phyloP scores from a whole-genome alignment of 495 filamentous ascomycete genomes.

The Pseudotulostoma volvatum region DNA sequence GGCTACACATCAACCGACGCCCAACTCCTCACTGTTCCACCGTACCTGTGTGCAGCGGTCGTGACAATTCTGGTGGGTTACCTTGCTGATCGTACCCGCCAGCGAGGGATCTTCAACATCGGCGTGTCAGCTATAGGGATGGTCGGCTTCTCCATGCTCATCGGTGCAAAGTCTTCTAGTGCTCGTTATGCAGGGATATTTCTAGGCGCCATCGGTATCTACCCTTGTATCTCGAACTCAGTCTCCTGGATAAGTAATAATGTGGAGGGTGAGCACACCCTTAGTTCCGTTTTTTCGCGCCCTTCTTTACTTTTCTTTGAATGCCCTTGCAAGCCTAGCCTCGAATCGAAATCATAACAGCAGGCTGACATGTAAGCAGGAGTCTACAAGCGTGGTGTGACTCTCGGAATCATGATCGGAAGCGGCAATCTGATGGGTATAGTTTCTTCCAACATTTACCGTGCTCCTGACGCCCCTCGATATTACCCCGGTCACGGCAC shows the following conservation, averaged over 20 bases:
- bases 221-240: constrained; percentile 82
- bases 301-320: neutral
- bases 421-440: constrained; percentile 91
- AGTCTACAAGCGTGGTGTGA: constrained; percentile 80
- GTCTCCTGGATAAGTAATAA: constrained; percentile 87
- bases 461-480: constrained; percentile 32
- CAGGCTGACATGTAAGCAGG: constrained; percentile 18
- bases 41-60: constrained; percentile 68
- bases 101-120: constrained; percentile 76
- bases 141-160: constrained; percentile 62
- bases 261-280: constrained; percentile 51
- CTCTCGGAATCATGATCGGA: constrained; percentile 72
- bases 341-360: no score
- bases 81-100: constrained; percentile 59
- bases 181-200: constrained; percentile 75
- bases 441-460: constrained; percentile 61
- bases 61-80: constrained; percentile 64
- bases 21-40: constrained; percentile 75
- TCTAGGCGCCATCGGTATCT: constrained; percentile 77
- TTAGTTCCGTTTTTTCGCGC: neutral
- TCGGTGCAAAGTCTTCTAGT: constrained; percentile 38
- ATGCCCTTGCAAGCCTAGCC: no score
- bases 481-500: constrained; percentile 42
- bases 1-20: constrained; percentile 56
- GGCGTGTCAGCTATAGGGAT: constrained; percentile 52